phyloP scores from a whole-genome alignment of 2,329 filamentous ascomycete genomes.

The Fusarium ambrosium region DNA sequence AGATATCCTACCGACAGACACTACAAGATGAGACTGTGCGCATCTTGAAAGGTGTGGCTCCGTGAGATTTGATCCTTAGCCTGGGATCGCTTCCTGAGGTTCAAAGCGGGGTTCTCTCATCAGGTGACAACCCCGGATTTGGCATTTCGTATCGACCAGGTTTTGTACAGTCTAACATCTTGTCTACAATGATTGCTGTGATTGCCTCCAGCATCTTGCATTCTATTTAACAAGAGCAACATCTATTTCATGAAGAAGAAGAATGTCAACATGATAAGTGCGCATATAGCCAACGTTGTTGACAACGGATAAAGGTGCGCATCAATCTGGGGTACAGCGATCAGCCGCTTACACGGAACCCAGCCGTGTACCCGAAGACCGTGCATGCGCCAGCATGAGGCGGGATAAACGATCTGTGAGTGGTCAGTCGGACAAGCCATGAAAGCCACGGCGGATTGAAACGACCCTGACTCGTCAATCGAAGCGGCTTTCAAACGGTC shows the following conservation, averaged over 20 bases:
- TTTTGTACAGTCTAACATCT: neutral
- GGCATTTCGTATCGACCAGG: neutral
- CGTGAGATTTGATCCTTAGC: neutral
- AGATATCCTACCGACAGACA: conserved; percentile 2
- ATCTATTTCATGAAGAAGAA: neutral
- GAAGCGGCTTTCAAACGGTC: neutral
- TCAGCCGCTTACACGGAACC: conserved; percentile 1
- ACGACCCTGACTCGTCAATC: neutral
- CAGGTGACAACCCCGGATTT: neutral
- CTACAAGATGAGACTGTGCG: conserved; percentile 9
- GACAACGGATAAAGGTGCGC: neutral
- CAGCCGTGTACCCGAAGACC: neutral
- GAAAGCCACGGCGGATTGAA: neutral
- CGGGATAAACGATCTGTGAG: neutral
- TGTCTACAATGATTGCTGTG: no score
- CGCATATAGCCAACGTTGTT: neutral
- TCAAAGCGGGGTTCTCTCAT: conserved; percentile 1
- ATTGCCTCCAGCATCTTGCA: no score
- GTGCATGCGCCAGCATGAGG: neutral
- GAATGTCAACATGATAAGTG: neutral
- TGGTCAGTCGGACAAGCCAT: neutral
- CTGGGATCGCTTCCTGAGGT: neutral
- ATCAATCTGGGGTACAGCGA: neutral
- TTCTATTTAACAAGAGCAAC: no score
- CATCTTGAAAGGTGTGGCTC: conserved; percentile 4